These are phyloP conservation scores for Raphanus sativus DNA, from an alignment of 345 rosid genomes.

Conservation along the genomic window DNA sequence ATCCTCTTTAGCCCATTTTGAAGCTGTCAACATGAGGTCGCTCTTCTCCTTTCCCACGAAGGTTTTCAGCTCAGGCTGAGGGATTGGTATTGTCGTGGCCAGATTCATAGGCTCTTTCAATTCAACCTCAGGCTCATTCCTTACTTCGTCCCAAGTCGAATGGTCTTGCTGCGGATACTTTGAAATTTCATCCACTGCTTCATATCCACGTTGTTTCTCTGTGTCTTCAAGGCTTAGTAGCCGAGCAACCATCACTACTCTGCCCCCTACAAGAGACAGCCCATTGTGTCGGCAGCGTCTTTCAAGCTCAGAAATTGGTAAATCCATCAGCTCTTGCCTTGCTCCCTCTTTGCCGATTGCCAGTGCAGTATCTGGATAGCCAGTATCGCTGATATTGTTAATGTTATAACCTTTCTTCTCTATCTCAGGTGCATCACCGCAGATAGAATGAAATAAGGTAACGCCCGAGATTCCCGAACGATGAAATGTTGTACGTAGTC, in stretches of 20 bases:
- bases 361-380: conserved; percentile 83
- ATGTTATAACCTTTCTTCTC: conserved; percentile 53
- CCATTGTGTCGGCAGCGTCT: conserved; percentile 98
- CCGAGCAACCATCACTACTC: conserved; percentile 94
- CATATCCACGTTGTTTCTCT: conserved; percentile 86
- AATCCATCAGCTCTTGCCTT: conserved; percentile 78
- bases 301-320: conserved; percentile 88
- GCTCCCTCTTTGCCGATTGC: conserved; percentile 98
- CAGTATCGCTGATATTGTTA: conserved; percentile 50
- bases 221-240: conserved; percentile 93
- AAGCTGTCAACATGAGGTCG: conserved; percentile 79
- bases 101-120: conserved; percentile 40
- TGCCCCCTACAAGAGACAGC: conserved; percentile 93
- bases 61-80: conserved; percentile 69
- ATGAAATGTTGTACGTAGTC: conserved; percentile 92
- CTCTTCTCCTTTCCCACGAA: conserved; percentile 67
- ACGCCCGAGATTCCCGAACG: conserved; percentile 89
- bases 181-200: conserved; percentile 69
- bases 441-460: conserved; percentile 73
- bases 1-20: conserved; percentile 97
- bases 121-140: conserved; percentile 55
- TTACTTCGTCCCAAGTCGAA: conserved; percentile 55
- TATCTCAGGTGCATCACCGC: conserved; percentile 84
- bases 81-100: conserved; percentile 44
- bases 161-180: conserved; percentile 54